Evolutionary conservation across 768 basidiomycete species (phyloP).

Genomic region (Chalciporus chontae): DNA sequence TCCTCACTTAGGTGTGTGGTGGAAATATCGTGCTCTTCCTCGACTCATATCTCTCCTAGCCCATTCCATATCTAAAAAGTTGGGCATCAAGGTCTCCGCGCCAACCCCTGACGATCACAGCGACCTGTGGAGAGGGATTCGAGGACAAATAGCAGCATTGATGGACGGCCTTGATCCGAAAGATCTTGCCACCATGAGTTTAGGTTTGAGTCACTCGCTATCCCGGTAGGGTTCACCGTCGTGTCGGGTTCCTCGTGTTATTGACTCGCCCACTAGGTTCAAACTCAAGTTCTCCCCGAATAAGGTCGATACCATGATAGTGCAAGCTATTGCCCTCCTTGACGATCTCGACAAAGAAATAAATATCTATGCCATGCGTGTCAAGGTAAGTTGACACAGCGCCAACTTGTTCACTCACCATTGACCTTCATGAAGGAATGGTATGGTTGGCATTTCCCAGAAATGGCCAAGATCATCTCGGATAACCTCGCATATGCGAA

Average conservation of each 20-base stretch:
- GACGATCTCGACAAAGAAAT: slow-evolving; percentile 99
- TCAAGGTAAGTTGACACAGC: slow-evolving; percentile 64
- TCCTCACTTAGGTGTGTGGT: slow-evolving; percentile 75
- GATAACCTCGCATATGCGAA: slow-evolving; percentile 98
- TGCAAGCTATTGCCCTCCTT: slow-evolving; percentile 95
- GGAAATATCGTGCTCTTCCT: neutral
- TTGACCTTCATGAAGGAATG: slow-evolving; percentile 68
- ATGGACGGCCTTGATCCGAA: slow-evolving; percentile 90
- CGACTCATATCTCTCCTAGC: slow-evolving; percentile 39
- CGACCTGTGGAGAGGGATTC: slow-evolving; percentile 95
- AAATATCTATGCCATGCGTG: slow-evolving; percentile 99
- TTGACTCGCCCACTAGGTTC: slow-evolving; percentile 54
- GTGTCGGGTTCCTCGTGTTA: neutral
- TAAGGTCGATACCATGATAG: slow-evolving; percentile 99
- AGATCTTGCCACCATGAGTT: slow-evolving; percentile 94
- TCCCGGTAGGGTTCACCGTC: slow-evolving; percentile 59
- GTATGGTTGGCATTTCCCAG: slow-evolving; percentile 99
- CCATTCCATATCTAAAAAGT: slow-evolving; percentile 87
- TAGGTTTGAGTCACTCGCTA: slow-evolving; percentile 95
- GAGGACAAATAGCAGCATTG: slow-evolving; percentile 80
- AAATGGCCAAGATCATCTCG: slow-evolving; percentile 96
- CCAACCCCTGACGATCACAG: slow-evolving; percentile 54
- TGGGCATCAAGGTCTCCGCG: slow-evolving; percentile 80
- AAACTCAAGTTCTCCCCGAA: slow-evolving; percentile 99
- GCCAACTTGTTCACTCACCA: neutral